Conservation (phyloP, 2,329 filamentous ascomycete species). For the Colletotrichum camelliae region DNA sequence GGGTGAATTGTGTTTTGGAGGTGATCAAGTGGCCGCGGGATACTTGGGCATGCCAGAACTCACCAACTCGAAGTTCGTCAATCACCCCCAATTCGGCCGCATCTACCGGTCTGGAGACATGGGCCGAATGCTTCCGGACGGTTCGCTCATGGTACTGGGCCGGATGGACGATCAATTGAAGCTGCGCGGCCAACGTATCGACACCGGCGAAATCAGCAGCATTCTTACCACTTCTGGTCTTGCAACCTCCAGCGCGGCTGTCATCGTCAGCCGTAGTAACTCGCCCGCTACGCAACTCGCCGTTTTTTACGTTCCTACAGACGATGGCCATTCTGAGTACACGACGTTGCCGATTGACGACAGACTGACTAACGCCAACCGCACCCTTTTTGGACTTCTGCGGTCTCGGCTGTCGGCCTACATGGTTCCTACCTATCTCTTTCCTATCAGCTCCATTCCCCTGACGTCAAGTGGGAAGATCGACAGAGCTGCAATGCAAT, state of each 20-base stretch:
- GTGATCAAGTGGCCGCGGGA: constrained; percentile 78
- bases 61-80: constrained; percentile 70
- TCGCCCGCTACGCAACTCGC: constrained; percentile 60
- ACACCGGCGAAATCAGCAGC: constrained; percentile 77
- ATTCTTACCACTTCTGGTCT: constrained; percentile 56
- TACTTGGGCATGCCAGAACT: constrained; percentile 72
- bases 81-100: constrained; percentile 71
- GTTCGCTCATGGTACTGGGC: constrained; percentile 75
- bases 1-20: constrained; percentile 88
- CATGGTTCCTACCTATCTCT: constrained; percentile 78
- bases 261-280: constrained; percentile 55
- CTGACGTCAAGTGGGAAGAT: constrained; percentile 78
- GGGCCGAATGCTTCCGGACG: constrained; percentile 79
- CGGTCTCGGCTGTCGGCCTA: constrained; percentile 68
- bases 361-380: constrained; percentile 38
- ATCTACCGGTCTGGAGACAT: constrained; percentile 86
- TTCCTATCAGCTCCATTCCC: constrained; percentile 74
- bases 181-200: constrained; percentile 79
- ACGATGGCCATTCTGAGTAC: neutral
- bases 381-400: constrained; percentile 59
- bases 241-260: constrained; percentile 67
- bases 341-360: constrained; percentile 41
- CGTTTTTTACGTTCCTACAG: constrained; percentile 69
- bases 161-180: constrained; percentile 83
- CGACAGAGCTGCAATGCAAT: constrained; percentile 61